These are phyloP conservation scores for Aspergillus homomorphus DNA, from an alignment of 495 filamentous ascomycete genomes.

Conservation along the genomic window DNA sequence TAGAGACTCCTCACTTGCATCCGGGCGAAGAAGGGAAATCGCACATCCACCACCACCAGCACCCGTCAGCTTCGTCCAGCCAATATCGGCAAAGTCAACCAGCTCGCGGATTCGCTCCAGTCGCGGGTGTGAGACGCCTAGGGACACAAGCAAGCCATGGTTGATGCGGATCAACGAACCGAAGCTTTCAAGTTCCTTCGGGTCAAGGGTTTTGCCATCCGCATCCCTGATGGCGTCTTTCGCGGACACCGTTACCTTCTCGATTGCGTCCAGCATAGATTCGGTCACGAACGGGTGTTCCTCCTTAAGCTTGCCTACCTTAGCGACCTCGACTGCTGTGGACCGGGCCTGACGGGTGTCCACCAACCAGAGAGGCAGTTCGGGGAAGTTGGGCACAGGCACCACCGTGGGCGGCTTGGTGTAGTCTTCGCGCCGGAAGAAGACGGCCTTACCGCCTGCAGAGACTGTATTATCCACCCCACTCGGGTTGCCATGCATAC, in stretches of 20 bases:
- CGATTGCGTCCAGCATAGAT: constrained; percentile 76
- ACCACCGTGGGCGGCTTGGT: constrained; percentile 70
- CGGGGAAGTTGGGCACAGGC: constrained; percentile 80
- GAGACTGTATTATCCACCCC: constrained; percentile 98
- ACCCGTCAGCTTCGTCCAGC: constrained; percentile 96
- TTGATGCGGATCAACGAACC: constrained; percentile 90
- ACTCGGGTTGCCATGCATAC: constrained; percentile 93
- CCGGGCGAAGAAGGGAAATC: constrained; percentile 80
- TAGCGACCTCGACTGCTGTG: constrained; percentile 78
- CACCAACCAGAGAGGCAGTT: constrained; percentile 83
- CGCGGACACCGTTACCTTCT: constrained; percentile 73
- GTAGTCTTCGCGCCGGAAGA: constrained; percentile 81
- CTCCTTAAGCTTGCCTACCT: constrained; percentile 69
- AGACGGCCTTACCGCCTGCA: constrained; percentile 84
- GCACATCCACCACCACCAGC: constrained; percentile 94
- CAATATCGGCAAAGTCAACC: constrained; percentile 83
- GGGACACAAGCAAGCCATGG: constrained; percentile 80
- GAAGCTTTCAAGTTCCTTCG: constrained; percentile 60
- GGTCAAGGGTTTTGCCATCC: constrained; percentile 57
- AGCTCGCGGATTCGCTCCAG: constrained; percentile 90
- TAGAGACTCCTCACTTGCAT: constrained; percentile 48
- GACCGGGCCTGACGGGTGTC: constrained; percentile 82
- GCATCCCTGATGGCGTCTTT: constrained; percentile 63
- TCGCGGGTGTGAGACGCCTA: constrained; percentile 91
- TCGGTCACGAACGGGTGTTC: constrained; percentile 70